phyloP scores from a whole-genome alignment of 352 stramenopile genomes.

The Globisporangium alternatum region DNA sequence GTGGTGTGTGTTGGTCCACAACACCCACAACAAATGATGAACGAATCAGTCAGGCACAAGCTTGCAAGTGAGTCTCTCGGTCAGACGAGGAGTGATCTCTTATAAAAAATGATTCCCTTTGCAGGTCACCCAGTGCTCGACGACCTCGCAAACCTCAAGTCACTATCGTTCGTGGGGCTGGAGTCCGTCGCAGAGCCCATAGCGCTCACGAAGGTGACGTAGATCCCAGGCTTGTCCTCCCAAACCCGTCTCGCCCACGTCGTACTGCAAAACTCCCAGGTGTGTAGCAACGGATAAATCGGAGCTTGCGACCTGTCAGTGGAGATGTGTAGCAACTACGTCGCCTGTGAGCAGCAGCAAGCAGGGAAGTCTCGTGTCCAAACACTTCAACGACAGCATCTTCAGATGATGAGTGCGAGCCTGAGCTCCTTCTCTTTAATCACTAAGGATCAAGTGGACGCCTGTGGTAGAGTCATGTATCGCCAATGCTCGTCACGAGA shows the following conservation, averaged over 20 bases:
- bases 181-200: conserved; percentile 19
- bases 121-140: no score
- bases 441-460: not conserved
- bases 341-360: not conserved
- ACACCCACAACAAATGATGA: no score
- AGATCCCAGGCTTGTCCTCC: conserved; percentile 22
- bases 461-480: conserved; percentile 18
- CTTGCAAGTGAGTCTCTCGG: no score
- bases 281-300: conserved; percentile 37
- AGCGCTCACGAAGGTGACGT: conserved; percentile 16
- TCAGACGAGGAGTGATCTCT: no score
- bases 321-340: conserved; percentile 17
- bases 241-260: conserved; percentile 21
- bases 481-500: conserved; percentile 9
- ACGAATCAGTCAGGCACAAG: no score
- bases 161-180: conserved; percentile 26
- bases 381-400: conserved; percentile 1
- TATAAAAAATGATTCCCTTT: no score
- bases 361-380: not conserved
- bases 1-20: no score
- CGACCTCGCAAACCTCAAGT: conserved; percentile 28
- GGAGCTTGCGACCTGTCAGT: conserved; percentile 23
- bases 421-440: not conserved
- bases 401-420: not conserved
- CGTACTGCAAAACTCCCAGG: conserved; percentile 11